phyloP scores from a whole-genome alignment of 1,284 basidiomycete genomes.

The Heterobasidion irregulare region DNA sequence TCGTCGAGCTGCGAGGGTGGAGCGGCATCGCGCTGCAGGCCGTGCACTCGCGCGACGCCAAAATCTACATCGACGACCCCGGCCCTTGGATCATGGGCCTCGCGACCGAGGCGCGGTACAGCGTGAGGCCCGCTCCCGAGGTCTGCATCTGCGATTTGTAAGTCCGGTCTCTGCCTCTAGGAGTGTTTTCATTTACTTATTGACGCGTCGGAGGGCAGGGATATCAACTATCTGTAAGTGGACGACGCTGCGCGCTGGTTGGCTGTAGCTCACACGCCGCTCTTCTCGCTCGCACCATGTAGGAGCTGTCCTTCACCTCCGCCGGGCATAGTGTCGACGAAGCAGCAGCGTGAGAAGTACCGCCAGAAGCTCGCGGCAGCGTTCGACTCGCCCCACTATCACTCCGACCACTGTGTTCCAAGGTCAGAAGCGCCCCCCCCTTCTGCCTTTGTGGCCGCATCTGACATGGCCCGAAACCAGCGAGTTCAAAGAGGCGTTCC shows the following conservation, averaged over 20 bases:
- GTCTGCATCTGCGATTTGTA: constrained; percentile 88
- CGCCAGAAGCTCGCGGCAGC: constrained; percentile 69
- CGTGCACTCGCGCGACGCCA: constrained; percentile 85
- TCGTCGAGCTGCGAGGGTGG: constrained; percentile 93
- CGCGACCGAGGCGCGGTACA: constrained; percentile 79
- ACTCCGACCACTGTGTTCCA: constrained; percentile 75
- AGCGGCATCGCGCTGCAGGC: constrained; percentile 80
- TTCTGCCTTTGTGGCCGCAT: constrained; percentile 1
- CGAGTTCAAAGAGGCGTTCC: constrained; percentile 95
- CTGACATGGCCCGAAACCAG: constrained; percentile 24
- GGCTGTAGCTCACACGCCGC: constrained; percentile 9
- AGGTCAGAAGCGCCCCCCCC: constrained; percentile 33
- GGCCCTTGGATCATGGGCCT: constrained; percentile 93
- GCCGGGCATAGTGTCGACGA: constrained; percentile 69
- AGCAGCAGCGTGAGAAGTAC: constrained; percentile 80
- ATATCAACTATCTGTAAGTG: constrained; percentile 77
- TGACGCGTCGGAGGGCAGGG: constrained; percentile 32
- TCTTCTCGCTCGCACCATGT: background rate
- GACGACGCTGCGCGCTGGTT: no score
- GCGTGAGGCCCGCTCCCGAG: constrained; percentile 67
- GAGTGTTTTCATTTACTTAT: constrained; percentile 1
- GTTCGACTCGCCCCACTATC: constrained; percentile 71
- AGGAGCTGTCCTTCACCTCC: constrained; percentile 76
- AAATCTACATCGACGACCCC: constrained; percentile 83
- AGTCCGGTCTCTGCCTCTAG: constrained; percentile 23